phyloP scores from a whole-genome alignment of 371 early-diverging fungal genomes.

The Mortierella sp. region DNA sequence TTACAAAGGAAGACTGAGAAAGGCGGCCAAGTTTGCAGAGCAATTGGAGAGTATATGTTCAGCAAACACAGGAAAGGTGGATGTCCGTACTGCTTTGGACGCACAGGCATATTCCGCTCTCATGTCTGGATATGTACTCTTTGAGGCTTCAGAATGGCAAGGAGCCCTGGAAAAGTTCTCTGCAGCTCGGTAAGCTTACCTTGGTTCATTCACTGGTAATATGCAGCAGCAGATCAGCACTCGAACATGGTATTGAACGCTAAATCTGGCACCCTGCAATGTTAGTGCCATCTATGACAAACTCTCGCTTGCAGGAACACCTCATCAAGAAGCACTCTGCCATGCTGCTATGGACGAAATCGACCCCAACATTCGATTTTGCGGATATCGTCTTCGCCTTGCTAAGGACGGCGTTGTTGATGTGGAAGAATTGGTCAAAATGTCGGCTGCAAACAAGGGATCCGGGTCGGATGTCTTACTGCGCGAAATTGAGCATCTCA shows the following conservation, averaged over 20 bases:
- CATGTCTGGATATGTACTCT: conserved; percentile 73
- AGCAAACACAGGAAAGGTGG: conserved; percentile 60
- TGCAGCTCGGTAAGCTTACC: conserved; percentile 65
- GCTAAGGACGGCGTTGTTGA: conserved; percentile 56
- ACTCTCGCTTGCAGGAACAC: conserved; percentile 61
- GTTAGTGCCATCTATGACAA: conserved; percentile 74
- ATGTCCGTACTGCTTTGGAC: conserved; percentile 66
- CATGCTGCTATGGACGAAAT: conserved; percentile 79
- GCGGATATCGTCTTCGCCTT: conserved; percentile 77
- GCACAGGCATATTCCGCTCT: conserved; percentile 79
- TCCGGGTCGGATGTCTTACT: conserved; percentile 58
- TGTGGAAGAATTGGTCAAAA: conserved; percentile 62
- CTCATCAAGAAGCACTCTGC: conserved; percentile 74
- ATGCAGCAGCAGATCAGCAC: no score
- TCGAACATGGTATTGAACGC: no score
- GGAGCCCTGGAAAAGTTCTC: conserved; percentile 71
- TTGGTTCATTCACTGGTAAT: no score
- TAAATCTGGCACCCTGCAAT: no score
- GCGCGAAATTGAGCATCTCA: conserved; percentile 56
- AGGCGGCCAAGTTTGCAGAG: conserved; percentile 67
- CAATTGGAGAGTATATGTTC: conserved; percentile 63
- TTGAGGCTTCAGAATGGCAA: conserved; percentile 80
- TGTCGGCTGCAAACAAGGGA: conserved; percentile 55
- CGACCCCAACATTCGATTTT: conserved; percentile 85
- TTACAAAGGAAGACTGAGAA: conserved; percentile 68